Base-by-base conservation (phyloP, 2,329 filamentous ascomycete species). In the Pestalotiopsis sp. region DNA sequence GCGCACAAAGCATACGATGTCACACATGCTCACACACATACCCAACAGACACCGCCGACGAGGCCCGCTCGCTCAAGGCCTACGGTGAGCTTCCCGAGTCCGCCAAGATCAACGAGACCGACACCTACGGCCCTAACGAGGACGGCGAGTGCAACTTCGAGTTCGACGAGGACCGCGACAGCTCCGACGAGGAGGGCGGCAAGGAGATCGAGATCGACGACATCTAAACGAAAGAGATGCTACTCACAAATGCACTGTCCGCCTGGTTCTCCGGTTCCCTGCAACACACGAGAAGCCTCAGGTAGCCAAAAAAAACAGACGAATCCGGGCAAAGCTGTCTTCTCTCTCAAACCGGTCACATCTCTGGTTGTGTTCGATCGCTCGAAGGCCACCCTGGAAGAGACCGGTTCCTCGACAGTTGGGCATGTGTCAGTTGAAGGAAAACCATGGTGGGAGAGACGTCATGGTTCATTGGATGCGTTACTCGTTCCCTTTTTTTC, bases 81-180 rank as follows among this genome's bases (percentile, higher is more conserved):
- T 98, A 98, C 83, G 96, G 96, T 82, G 96, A 99, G 84, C 88
- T 99, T 70, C 96, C 96, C 75, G 96, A 98, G 85, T 93, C 90
- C 78, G 96, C 96, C 81, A 98, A 98, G 92, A 99, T 99, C 90
- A 99, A 99, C 90, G 96, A 99, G 90, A 97, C 94, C 73, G 96
- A 98, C 83, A 97, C 94, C 62, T 97, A 92, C 79, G 90, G 93
- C 78, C 93, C 95, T 82, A 93, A 95, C 82, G 95, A 94, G 82
- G 92, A 97, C 81, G 95, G 96, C 82, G 94, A 97, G 79, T 94
- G 93, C 85, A 96, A 96, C 84, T 97, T 99, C 87, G 96, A 98
- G 86, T 98, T 98, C 86, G 96, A 97, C 85, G 95, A 98, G 82
- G 95, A 97, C 82, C 87, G 91, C 74, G 91, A 86, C 64, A 83